These are phyloP conservation scores for Beta macrorhiza DNA, from an alignment of 179 eudicot genomes.

Conservation along the genomic window DNA sequence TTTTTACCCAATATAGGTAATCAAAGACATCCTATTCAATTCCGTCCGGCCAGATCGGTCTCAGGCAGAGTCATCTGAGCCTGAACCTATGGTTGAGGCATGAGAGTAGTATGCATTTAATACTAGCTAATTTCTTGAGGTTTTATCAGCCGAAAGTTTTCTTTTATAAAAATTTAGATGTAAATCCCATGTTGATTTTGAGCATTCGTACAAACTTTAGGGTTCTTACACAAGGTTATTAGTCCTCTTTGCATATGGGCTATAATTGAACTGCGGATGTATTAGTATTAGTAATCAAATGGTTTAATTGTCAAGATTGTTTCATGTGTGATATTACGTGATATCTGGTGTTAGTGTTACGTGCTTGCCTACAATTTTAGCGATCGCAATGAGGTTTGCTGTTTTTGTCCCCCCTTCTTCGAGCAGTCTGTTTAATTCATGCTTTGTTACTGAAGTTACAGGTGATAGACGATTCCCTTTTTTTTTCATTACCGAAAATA, in stretches of 20 bases:
- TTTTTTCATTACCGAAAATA: background rate
- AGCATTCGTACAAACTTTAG: background rate
- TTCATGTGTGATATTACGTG: background rate
- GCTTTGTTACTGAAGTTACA: background rate
- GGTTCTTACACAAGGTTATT: conserved; percentile 5
- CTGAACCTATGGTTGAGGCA: conserved; percentile 90
- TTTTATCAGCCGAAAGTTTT: background rate
- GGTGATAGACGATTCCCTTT: background rate
- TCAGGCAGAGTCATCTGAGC: conserved; percentile 58
- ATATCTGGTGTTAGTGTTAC: background rate
- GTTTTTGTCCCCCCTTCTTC: background rate
- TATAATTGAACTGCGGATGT: conserved; percentile 1
- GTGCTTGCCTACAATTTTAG: background rate
- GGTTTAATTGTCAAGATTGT: background rate
- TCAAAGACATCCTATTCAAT: conserved; percentile 89
- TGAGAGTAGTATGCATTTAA: conserved; percentile 32
- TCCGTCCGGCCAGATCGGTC: conserved; percentile 57
- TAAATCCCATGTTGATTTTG: conserved; percentile 22
- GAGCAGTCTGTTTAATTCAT: background rate
- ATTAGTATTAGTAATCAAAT: background rate
- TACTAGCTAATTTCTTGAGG: background rate
- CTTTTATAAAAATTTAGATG: background rate
- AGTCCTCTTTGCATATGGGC: background rate
- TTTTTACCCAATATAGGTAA: conserved; percentile 38
- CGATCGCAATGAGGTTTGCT: background rate